These are phyloP conservation scores for Fusarium austroafricanum DNA, from an alignment of 2,329 filamentous ascomycete species.

Conservation along the genomic window DNA sequence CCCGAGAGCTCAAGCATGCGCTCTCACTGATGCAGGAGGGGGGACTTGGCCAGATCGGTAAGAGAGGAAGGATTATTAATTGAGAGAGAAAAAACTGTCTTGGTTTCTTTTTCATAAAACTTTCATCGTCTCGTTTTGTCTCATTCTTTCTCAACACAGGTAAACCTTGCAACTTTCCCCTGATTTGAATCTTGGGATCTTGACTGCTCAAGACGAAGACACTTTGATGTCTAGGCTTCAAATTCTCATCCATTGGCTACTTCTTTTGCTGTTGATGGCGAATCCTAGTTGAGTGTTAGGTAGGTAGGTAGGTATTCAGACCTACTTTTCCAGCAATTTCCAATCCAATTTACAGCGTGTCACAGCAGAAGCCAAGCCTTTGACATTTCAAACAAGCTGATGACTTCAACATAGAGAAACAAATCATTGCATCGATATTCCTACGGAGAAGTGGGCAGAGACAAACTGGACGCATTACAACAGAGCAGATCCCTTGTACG, in stretches of 20 bases:
- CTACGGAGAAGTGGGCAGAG: neutral
- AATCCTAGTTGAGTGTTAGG: no score
- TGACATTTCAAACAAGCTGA: neutral
- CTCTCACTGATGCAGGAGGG: neutral
- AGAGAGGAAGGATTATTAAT: neutral
- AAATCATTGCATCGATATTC: neutral
- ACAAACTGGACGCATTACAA: neutral
- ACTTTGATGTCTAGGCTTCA: neutral
- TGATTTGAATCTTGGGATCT: neutral
- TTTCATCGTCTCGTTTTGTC: slow-evolving; percentile 15
- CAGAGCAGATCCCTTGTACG: slow-evolving; percentile 3
- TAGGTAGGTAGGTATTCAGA: no score
- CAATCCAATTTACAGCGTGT: neutral
- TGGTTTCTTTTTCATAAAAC: slow-evolving; percentile 4
- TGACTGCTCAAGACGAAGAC: neutral
- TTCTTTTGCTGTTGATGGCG: neutral
- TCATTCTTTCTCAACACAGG: slow-evolving; percentile 6
- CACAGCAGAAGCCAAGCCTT: neutral
- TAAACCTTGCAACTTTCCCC: slow-evolving; percentile 33
- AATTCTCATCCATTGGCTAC: no score
- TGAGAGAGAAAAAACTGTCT: slow-evolving; percentile 1
- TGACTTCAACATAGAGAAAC: neutral
- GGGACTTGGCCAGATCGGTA: neutral
- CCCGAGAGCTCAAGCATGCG: neutral
- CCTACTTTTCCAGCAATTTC: neutral